A percentile compares a stretch with the other conserved stretches of the same genome.
Conservation (phyloP, 2,329 filamentous ascomycete genomes). For the Geosmithia putterillii region DNA sequence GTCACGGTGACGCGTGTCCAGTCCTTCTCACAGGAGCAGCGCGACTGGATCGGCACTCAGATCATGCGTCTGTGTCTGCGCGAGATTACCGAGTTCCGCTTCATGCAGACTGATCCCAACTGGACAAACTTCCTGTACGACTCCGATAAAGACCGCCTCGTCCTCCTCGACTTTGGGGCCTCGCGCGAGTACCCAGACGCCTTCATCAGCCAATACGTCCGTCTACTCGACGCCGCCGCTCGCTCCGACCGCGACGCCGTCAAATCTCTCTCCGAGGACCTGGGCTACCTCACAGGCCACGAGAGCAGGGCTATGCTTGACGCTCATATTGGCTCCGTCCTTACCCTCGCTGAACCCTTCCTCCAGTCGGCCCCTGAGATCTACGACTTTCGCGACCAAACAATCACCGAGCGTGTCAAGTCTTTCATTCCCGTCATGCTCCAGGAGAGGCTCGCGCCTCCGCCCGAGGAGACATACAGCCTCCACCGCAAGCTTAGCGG, state of each 20-base stretch:
- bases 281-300: constrained; percentile 87
- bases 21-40: constrained; percentile 67
- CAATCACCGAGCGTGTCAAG: constrained; percentile 88
- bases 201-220: constrained; percentile 73
- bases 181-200: constrained; percentile 70
- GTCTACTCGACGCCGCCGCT: constrained; percentile 69
- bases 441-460: constrained; percentile 73
- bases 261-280: constrained; percentile 54
- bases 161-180: constrained; percentile 92
- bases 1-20: constrained; percentile 71
- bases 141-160: constrained; percentile 54
- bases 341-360: constrained; percentile 90
- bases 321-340: constrained; percentile 76
- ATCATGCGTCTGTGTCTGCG: constrained; percentile 83
- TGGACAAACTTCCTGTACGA: constrained; percentile 99
- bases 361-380: constrained; percentile 60
- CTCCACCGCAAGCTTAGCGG: constrained; percentile 91
- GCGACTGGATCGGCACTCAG: constrained; percentile 93
- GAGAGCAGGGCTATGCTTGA: constrained; percentile 80
- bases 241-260: constrained; percentile 53
- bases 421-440: constrained; percentile 88
- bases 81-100: constrained; percentile 87
- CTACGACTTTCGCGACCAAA: constrained; percentile 90
- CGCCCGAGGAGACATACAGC: constrained; percentile 95
- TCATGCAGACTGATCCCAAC: constrained; percentile 99